Base-by-base conservation (phyloP, 441 rosid genomes). In the Breynia disticha region DNA sequence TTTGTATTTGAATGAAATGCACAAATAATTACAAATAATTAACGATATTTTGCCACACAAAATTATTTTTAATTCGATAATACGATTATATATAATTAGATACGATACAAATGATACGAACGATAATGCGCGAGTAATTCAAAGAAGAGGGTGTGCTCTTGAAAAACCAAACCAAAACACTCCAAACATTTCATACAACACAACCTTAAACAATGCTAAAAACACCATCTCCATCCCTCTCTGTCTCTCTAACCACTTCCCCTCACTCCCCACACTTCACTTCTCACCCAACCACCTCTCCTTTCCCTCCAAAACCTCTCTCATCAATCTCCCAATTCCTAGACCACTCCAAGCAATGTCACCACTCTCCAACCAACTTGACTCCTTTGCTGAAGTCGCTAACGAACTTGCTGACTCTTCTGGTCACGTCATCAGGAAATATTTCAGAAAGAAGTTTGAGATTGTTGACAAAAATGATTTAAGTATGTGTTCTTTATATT, bases 401-500 rank as follows among this genome's bases (percentile, higher is more conserved):
- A 79, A 76, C 66, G 50, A 21, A 19, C 72, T 86, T 3, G 98
- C 95, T 18, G 90, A 88, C 56, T 95, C 98, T 24, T 83, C 97
- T 17, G 95, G 95, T 7, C 80, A 78, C 38, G 97, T 88, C 42
- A 91, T 91, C 39, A 81, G 90, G 54, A 72, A 61, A 46, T 88
- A 82, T 50, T 91, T 91, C 58, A 77, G 98, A 14, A 86, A 81
- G 74, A 86, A 81, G 57, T 73, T 91, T 55, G 95, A 88, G 32
- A 81, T 91, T 39, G 72, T 88, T 16, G 95, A 91, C 3, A 91
- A 93, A 67, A 84, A 70, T 17, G 98, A 93, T 60, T 58, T 66
- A 74, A 88, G 95, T 86, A 61, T 66, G 96, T 74, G 9, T 11
- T 3, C 44, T 41, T 18, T 17, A 9, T 21, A 11, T 15, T 21